Percentiles rank a stretch among this genome's conserved stretches.
Conservation (phyloP, 306 rosid species). For the Cucurbita moschata region DNA sequence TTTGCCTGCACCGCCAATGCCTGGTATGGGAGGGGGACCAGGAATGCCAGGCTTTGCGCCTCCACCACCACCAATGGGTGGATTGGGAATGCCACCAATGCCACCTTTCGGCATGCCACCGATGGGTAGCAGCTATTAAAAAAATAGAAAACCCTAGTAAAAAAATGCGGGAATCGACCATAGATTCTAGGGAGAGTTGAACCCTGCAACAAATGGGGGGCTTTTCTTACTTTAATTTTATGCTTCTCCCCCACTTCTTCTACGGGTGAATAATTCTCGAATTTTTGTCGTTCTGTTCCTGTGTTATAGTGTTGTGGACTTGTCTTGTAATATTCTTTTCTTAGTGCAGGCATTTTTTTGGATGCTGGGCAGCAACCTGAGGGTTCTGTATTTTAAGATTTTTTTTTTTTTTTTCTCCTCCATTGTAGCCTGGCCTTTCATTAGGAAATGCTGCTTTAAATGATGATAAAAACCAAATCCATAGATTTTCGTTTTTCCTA, state of each 20-base stretch:
- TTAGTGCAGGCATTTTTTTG: constrained; percentile 56
- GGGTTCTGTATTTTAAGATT: constrained; percentile 8
- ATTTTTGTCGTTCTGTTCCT: constrained; percentile 32
- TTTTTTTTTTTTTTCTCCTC: constrained; percentile 23
- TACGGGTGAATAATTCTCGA: not conserved
- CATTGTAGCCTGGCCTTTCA: constrained; percentile 5
- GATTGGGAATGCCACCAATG: constrained; percentile 97
- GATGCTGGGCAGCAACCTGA: constrained; percentile 33
- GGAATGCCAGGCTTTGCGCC: constrained; percentile 70
- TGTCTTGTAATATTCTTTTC: constrained; percentile 54
- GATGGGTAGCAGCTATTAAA: constrained; percentile 81
- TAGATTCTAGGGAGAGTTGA: constrained; percentile 20
- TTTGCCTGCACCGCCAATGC: constrained; percentile 95
- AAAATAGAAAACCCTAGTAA: not conserved
- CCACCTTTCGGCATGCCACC: constrained; percentile 98
- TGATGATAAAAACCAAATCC: not conserved
- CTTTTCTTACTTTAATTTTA: constrained; percentile 20
- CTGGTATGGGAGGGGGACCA: constrained; percentile 74
- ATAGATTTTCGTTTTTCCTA: not conserved
- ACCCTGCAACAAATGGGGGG: constrained; percentile 12
- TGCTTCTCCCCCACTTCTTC: constrained; percentile 1
- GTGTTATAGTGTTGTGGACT: constrained; percentile 37
- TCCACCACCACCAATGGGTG: constrained; percentile 84
- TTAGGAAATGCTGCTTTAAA: not conserved
- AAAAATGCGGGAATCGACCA: constrained; percentile 1